Base-by-base conservation (phyloP, 805 yeast genomes). In the Ogataea saltuana region DNA sequence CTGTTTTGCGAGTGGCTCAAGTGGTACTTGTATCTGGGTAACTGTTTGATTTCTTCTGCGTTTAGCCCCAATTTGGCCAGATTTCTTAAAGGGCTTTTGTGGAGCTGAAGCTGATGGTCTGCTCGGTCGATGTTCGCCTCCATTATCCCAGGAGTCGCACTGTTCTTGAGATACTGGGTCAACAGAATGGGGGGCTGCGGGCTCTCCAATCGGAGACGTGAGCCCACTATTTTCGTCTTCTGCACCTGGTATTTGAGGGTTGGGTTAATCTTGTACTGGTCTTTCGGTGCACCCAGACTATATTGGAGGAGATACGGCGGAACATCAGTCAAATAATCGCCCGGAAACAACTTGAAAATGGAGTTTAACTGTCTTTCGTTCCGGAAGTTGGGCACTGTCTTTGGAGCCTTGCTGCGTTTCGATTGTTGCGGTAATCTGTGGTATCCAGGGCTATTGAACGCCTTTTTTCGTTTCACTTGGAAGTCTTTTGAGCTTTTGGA, bases 281-380 rank as follows among this genome's bases (percentile, higher is more conserved):
- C 51, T 1, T 21, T 16, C 13, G 21, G 16, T 1, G 58, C 50
- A 3, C 40, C 20, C 5, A 58, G 20, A 4, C 42, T 29, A 34
- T 57, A 58, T 17, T 54, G 47, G 11, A 59, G n/a, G 21, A 55
- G 37, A 23, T 53, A 50, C 0, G 46, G 31, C 2, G 61, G 59
- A 2, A 49, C 23, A 4, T 39, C 32, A 6, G 44, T 50, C 2
- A 49, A 42, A 21, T 46, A 25, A 11, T 52, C 57, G 18, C 18
- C 19, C 9, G 55, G 40, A 17, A 47, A 18, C 17, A 55, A 23
- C 22, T 50, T 47, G 29, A 50, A 52, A 1, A 55, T 42, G 18
- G 55, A 38, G 16, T 49, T 37, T 2, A 56, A 41, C 18, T 52
- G 49, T 21, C 19, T 36, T 37, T 44, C 39, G 27, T 31, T 40